phyloP scores from a whole-genome alignment of 148 eudicot species.

The Camellia lanceoleosa region DNA sequence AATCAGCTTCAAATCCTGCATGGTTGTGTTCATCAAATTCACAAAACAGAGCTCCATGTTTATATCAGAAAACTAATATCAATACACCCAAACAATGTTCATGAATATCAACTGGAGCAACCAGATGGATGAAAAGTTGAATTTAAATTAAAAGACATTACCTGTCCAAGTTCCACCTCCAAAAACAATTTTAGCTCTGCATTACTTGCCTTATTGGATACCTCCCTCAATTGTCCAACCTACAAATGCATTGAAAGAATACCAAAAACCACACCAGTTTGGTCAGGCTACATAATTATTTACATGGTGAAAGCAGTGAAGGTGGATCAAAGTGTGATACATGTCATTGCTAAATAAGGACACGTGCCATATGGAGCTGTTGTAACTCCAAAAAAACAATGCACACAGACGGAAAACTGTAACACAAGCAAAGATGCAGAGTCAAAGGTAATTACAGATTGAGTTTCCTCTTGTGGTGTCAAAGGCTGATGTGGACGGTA shows the following conservation, averaged over 20 bases:
- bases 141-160: slow-evolving; percentile 23
- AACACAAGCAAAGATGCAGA: neutral
- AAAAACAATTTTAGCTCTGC: slow-evolving; percentile 86
- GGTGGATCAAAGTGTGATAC: too few relatives aligned
- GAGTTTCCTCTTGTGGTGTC: slow-evolving; percentile 68
- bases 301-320: too few relatives aligned
- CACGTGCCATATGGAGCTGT: neutral
- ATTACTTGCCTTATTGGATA: slow-evolving; percentile 61
- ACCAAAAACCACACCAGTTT: neutral
- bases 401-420: neutral
- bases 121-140: neutral
- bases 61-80: neutral
- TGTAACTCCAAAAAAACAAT: neutral
- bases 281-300: neutral
- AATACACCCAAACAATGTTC: too few relatives aligned
- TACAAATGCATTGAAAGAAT: slow-evolving; percentile 21
- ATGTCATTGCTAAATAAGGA: neutral
- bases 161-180: slow-evolving; percentile 79
- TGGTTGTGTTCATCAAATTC: slow-evolving; percentile 4
- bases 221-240: slow-evolving; percentile 90
- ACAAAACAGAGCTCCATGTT: neutral
- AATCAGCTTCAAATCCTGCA: slow-evolving; percentile 64
- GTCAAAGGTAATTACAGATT: slow-evolving; percentile 43
- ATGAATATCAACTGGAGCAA: neutral
- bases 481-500: slow-evolving; percentile 93